A percentile compares a stretch with the other conserved stretches of the same genome.
phyloP scores from a whole-genome alignment of 345 rosid species.

The Atalantia buxifolia region DNA sequence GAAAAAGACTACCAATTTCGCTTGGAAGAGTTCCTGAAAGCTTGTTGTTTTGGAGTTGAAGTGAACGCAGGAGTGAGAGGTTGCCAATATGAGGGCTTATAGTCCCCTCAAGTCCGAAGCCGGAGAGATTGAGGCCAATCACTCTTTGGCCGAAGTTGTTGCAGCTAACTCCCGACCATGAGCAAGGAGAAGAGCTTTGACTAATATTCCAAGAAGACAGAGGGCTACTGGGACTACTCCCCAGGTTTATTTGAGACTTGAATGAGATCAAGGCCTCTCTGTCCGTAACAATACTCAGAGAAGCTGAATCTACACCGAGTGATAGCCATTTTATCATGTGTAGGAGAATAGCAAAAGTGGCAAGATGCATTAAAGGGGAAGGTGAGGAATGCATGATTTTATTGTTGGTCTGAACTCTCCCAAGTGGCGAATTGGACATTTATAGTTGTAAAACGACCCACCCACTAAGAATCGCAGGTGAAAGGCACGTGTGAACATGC shows the following conservation, averaged over 20 bases:
- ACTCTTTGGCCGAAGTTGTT: conserved; percentile 30
- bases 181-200: conserved; percentile 33
- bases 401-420: too few relatives aligned
- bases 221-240: conserved; percentile 1
- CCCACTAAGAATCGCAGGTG: too few relatives aligned
- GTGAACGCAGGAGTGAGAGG: conserved; percentile 41
- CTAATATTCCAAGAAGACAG: conserved; percentile 35
- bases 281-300: conserved; percentile 28
- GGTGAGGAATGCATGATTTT: too few relatives aligned
- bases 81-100: conserved; percentile 45
- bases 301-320: conserved; percentile 11
- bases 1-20: conserved; percentile 36
- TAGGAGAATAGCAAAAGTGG: background rate
- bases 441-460: too few relatives aligned
- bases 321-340: conserved; percentile 7
- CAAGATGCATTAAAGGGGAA: background rate
- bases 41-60: conserved; percentile 42
- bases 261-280: conserved; percentile 42
- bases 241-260: conserved; percentile 31
- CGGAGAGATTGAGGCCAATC: conserved; percentile 27
- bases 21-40: conserved; percentile 34
- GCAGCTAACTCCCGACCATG: conserved; percentile 53
- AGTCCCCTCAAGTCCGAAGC: conserved; percentile 28
- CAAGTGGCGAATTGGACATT: too few relatives aligned
- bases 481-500: too few relatives aligned